Evolutionary conservation across 805 yeast genomes (phyloP).

Genomic region (Candida alai): DNA sequence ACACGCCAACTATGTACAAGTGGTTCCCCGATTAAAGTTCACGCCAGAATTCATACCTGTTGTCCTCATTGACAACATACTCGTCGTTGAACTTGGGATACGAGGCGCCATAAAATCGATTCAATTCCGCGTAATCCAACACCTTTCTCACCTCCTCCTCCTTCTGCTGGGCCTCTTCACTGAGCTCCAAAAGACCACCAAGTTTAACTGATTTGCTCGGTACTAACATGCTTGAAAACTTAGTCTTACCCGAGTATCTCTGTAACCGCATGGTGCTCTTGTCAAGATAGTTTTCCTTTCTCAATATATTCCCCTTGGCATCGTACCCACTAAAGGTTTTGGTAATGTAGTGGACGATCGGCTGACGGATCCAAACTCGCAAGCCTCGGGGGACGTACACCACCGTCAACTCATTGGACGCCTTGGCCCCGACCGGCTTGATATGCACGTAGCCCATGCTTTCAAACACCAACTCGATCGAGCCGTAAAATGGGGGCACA

Average conservation of each 20-base stretch:
- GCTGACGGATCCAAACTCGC: conserved; percentile 51
- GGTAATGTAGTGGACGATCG: conserved; percentile 40
- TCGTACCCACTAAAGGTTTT: conserved; percentile 33
- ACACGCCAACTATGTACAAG: no score
- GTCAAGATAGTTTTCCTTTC: conserved; percentile 14
- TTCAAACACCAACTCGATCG: conserved; percentile 60
- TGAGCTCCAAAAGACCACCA: background rate
- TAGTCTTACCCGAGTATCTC: conserved; percentile 13
- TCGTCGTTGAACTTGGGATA: conserved; percentile 5
- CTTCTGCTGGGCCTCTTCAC: background rate
- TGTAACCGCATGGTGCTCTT: conserved; percentile 18
- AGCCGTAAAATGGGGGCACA: conserved; percentile 70
- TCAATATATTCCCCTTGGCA: conserved; percentile 19
- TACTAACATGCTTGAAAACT: conserved; percentile 16
- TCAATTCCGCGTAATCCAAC: conserved; percentile 1
- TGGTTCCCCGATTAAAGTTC: no score
- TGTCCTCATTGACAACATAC: conserved; percentile 9
- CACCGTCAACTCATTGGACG: conserved; percentile 23
- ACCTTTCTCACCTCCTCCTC: background rate
- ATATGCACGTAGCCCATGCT: conserved; percentile 62
- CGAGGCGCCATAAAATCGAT: background rate
- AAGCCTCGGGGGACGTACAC: conserved; percentile 55
- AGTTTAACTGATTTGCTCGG: conserved; percentile 6
- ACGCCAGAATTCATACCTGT: conserved; percentile 14
- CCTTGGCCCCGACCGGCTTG: conserved; percentile 51